These are phyloP conservation scores for Sporobolomyces pararoseus DNA, from an alignment of 768 basidiomycete genomes.

Conservation along the genomic window DNA sequence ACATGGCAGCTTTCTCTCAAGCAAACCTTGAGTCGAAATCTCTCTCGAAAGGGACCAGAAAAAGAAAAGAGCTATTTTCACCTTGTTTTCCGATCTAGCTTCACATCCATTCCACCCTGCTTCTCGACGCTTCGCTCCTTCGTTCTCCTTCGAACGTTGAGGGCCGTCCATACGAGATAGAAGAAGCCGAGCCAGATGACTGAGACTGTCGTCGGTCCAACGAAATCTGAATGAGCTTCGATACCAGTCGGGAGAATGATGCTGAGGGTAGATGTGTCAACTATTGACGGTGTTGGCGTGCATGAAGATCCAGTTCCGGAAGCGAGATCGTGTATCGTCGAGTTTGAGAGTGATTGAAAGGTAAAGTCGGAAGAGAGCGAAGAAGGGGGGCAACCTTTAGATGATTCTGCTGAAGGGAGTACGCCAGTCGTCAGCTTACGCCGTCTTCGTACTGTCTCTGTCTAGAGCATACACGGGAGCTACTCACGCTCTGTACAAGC, in stretches of 20 bases:
- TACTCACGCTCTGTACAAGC: not conserved
- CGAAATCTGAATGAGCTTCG: not conserved
- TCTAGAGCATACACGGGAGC: not conserved
- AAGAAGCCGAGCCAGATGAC: conserved; percentile 6
- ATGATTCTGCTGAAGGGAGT: not conserved
- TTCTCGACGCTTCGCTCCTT: no score
- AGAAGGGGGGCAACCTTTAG: not conserved
- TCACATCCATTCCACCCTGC: no score
- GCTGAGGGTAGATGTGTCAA: not conserved
- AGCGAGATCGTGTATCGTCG: not conserved
- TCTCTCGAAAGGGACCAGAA: no score
- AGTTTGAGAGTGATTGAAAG: not conserved
- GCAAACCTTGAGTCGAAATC: no score
- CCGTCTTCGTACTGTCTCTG: not conserved
- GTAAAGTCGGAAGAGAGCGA: not conserved
- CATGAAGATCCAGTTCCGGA: not conserved
- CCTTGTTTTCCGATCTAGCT: no score
- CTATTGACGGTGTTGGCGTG: not conserved
- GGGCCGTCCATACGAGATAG: conserved; percentile 3
- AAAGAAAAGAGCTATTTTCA: no score
- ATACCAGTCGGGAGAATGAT: not conserved
- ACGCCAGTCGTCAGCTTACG: no score
- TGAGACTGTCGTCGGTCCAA: conserved; percentile 4
- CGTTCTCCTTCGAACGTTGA: not conserved
- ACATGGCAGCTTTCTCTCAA: no score